Evolutionary conservation across 352 stramenopile genomes (phyloP), one percentile per base, ranked within the genome.

Genomic region (Phytophthora constricta): DNA sequence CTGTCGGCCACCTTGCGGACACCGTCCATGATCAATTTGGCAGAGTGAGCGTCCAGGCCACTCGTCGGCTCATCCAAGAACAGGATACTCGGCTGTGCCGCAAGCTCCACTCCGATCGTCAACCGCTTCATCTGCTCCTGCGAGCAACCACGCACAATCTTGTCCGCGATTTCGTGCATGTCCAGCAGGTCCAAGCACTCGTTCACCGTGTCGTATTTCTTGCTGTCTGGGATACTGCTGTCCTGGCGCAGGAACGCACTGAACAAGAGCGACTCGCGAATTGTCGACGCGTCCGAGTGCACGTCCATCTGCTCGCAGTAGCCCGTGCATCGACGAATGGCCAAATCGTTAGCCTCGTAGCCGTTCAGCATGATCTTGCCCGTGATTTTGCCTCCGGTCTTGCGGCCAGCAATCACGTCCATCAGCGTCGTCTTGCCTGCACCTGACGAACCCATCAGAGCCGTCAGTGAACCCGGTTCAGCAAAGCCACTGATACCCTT

Each of bases 381-480:
- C 0, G 45, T 65, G 47, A 91, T 84, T 11, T 72, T 81, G 19
- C 94, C 93, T 19, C 68, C 76, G 55, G 72, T 78, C 31, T 80
- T 46, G 22, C 92, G 76, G 26, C 93, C 70, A 9, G 92, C 86
- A 43, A 98, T 90, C 7, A 97, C 90, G 76, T 98, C 91, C 62
- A 96, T 88, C 14, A 98, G 74, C 3, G 92, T 98, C 26, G 74
- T 89, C 51, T 80, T 93, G 19, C 84, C 85, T 14, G 84, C 84
- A 48, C 81, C 86, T 43, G 60, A 84, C 13, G 68, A 86, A 13
- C 89, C 89, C 83, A 96, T 96, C 4, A 98, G 66, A 14, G 89
- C 92, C 10, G 87, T 97, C 70, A 97, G 79, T 17, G 78, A 59
- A 3, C 82, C 82, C 9, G 81, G 81, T 9, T 63, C 19, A n/a